These are phyloP conservation scores for Myrica gale DNA, from an alignment of 306 rosid species.

Conservation along the genomic window DNA sequence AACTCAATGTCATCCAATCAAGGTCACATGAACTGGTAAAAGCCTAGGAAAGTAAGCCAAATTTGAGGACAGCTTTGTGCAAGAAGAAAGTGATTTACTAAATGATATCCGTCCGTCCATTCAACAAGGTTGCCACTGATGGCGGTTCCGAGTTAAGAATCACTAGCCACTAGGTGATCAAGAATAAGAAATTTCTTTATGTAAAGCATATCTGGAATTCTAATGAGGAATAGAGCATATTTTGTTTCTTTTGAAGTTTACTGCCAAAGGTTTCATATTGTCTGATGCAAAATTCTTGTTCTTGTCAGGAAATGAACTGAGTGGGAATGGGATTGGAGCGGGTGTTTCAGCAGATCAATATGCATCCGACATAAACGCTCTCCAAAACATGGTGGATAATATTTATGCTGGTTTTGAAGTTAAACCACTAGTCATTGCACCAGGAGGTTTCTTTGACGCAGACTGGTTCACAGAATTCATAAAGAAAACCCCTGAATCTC, in stretches of 20 bases:
- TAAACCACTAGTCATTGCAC: conserved; percentile 72
- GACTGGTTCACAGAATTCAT: conserved; percentile 65
- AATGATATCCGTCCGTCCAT: too few species aligned
- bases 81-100: too few species aligned
- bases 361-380: conserved; percentile 55
- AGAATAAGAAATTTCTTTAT: background rate
- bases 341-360: conserved; percentile 61
- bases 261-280: background rate
- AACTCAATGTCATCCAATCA: background rate
- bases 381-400: conserved; percentile 45
- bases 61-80: too few species aligned
- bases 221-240: background rate
- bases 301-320: conserved; percentile 74
- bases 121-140: too few species aligned
- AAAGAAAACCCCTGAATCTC: conserved; percentile 38
- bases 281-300: background rate
- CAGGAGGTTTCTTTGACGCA: conserved; percentile 87
- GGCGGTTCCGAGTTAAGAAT: too few species aligned
- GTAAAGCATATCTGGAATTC: background rate
- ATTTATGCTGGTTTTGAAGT: conserved; percentile 38
- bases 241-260: background rate
- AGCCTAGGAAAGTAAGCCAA: too few species aligned
- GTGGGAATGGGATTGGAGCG: conserved; percentile 78
- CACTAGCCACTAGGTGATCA: too few species aligned
- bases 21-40: too few species aligned